Conservation (phyloP, 306 rosid species). For the Leucaena leucocephala region DNA sequence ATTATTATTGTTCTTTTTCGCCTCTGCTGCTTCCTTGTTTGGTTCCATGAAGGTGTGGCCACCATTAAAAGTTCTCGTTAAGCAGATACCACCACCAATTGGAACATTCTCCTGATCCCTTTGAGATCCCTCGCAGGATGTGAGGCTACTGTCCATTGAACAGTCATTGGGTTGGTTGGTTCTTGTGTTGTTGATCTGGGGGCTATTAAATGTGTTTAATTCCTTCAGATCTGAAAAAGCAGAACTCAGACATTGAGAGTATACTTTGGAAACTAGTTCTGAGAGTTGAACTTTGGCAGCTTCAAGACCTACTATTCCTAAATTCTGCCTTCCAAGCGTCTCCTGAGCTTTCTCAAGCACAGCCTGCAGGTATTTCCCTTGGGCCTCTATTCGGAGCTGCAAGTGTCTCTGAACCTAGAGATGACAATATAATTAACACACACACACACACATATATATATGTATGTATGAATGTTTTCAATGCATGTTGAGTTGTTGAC, state of each 20-base stretch:
- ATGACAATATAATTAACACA: background rate
- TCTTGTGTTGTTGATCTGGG: conserved; percentile 41
- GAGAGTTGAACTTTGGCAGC: conserved; percentile 91
- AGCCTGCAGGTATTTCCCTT: conserved; percentile 93
- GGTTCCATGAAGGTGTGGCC: conserved; percentile 47
- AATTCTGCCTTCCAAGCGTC: conserved; percentile 81
- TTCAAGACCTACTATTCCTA: conserved; percentile 83
- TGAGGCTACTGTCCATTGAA: conserved; percentile 83
- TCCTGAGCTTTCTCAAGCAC: conserved; percentile 94
- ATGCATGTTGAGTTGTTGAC: conserved; percentile 14
- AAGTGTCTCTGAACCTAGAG: conserved; percentile 86
- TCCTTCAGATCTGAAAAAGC: conserved; percentile 67
- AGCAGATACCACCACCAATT: conserved; percentile 38
- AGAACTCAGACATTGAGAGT: conserved; percentile 78
- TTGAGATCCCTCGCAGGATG: conserved; percentile 69
- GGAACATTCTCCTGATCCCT: conserved; percentile 70
- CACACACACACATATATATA: too few relatives aligned
- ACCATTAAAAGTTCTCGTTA: conserved; percentile 48
- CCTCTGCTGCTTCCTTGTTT: conserved; percentile 43
- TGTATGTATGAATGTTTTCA: background rate
- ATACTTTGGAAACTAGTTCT: conserved; percentile 82
- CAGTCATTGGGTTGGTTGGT: conserved; percentile 61
- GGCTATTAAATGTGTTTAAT: conserved; percentile 50
- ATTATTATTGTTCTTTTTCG: conserved; percentile 39
- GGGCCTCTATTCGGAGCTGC: conserved; percentile 91